Percentiles rank a stretch among this genome's conserved stretches.
These are phyloP conservation scores for Solioccasus polychromus DNA, from an alignment of 768 basidiomycete genomes.

Conservation along the genomic window DNA sequence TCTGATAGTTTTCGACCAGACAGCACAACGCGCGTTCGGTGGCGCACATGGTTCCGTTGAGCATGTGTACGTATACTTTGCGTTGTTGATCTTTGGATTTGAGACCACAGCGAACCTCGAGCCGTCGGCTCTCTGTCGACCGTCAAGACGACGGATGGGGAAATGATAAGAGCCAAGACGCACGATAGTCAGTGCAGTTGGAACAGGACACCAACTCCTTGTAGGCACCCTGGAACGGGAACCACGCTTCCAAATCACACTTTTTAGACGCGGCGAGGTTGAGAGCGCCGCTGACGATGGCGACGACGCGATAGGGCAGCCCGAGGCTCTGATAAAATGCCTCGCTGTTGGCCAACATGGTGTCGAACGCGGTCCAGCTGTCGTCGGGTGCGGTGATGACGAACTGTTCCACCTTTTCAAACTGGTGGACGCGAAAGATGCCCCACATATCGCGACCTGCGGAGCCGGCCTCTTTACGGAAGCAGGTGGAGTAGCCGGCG, in stretches of 20 bases:
- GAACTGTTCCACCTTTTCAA: conserved; percentile 99
- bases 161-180: conserved; percentile 32
- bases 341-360: conserved; percentile 87
- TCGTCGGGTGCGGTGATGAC: conserved; percentile 91
- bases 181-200: conserved; percentile 99
- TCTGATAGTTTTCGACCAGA: conserved; percentile 98
- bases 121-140: conserved; percentile 76
- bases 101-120: conserved; percentile 92
- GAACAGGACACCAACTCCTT: conserved; percentile 98
- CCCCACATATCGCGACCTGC: conserved; percentile 99
- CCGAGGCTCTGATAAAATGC: conserved; percentile 96
- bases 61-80: conserved; percentile 97
- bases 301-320: conserved; percentile 88
- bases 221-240: conserved; percentile 94
- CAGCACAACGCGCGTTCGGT: conserved; percentile 97
- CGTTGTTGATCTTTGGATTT: conserved; percentile 87
- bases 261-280: conserved; percentile 98
- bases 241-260: conserved; percentile 98
- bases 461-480: conserved; percentile 98
- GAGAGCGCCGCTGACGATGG: conserved; percentile 93
- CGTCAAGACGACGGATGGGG: too few species aligned
- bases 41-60: conserved; percentile 96
- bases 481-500: conserved; percentile 91
- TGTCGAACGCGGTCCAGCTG: conserved; percentile 92
- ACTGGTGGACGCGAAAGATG: conserved; percentile 99